These are phyloP conservation scores for Juglanconis juglandina DNA, from an alignment of 2,329 filamentous ascomycete species.

Conservation along the genomic window DNA sequence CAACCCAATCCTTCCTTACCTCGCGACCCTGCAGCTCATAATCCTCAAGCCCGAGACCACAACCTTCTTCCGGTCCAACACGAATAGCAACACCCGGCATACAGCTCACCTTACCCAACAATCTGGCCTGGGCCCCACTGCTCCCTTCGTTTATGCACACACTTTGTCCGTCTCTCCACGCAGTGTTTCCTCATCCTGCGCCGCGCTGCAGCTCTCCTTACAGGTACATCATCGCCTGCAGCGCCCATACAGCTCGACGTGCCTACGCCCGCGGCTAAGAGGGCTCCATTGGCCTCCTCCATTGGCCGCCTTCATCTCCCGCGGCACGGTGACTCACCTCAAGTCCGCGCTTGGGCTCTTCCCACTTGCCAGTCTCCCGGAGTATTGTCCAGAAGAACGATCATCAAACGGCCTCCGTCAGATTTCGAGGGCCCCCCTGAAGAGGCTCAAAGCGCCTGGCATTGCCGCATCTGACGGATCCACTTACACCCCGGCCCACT, in stretches of 20 bases:
- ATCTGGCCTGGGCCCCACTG: conserved; percentile 22
- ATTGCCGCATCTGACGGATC: conserved; percentile 3
- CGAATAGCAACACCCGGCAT: not conserved
- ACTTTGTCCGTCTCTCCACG: conserved; percentile 4
- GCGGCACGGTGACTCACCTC: not conserved
- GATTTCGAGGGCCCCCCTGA: not conserved
- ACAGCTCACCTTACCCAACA: not conserved
- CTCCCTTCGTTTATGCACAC: conserved; percentile 31
- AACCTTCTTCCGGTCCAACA: not conserved
- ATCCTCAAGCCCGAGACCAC: not conserved
- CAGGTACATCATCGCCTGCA: conserved; percentile 24
- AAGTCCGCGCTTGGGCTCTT: not conserved
- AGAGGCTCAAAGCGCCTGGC: conserved; percentile 13
- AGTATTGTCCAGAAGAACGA: not conserved
- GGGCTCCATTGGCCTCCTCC: conserved; percentile 13
- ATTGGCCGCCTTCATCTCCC: conserved; percentile 16
- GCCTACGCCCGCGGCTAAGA: conserved; percentile 18
- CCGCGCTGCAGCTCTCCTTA: conserved; percentile 28
- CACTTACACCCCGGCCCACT: conserved; percentile 15
- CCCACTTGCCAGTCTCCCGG: not conserved
- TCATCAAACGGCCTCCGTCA: conserved; percentile 3
- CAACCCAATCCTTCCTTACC: not conserved
- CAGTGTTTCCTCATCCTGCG: conserved; percentile 22
- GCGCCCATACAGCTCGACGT: conserved; percentile 3
- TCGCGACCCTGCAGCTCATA: not conserved